Conservation (phyloP, 106 monocot species). For the Amphibolis antarctica region DNA sequence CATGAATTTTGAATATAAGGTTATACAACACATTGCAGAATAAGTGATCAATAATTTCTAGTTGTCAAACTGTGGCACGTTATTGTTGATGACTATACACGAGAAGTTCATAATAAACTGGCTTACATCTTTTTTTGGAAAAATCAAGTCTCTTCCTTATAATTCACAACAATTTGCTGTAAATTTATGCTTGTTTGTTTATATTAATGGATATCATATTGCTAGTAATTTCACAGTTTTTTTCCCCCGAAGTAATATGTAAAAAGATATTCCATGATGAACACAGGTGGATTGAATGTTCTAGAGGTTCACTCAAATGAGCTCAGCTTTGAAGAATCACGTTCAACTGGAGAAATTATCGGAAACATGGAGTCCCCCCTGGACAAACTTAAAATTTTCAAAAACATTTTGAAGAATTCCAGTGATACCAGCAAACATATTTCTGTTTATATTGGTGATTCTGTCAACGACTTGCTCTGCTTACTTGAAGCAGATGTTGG, state of each 20-base stretch:
- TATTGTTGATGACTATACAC: too few species aligned
- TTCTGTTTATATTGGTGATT: conserved; percentile 82
- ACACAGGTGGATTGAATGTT: conserved; percentile 36
- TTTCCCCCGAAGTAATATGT: not conserved
- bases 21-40: too few species aligned
- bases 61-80: too few species aligned
- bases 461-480: conserved; percentile 79
- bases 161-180: too few species aligned
- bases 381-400: conserved; percentile 55
- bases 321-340: conserved; percentile 41
- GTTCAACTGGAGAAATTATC: conserved; percentile 67
- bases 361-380: conserved; percentile 64
- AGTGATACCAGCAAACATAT: conserved; percentile 11
- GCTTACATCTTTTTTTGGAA: too few species aligned
- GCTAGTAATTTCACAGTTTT: not conserved
- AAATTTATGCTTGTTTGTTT: too few species aligned
- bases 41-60: too few species aligned
- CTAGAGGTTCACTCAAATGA: conserved; percentile 78
- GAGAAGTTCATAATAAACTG: too few species aligned
- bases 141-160: too few species aligned
- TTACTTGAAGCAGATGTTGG: conserved; percentile 83
- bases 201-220: too few species aligned
- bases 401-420: conserved; percentile 21
- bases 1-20: too few species aligned
- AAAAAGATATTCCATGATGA: conserved; percentile 6